Percentiles rank a stretch among this genome's conserved stretches.
phyloP scores from a whole-genome alignment of 345 rosid genomes.

The Theobroma cacao region DNA sequence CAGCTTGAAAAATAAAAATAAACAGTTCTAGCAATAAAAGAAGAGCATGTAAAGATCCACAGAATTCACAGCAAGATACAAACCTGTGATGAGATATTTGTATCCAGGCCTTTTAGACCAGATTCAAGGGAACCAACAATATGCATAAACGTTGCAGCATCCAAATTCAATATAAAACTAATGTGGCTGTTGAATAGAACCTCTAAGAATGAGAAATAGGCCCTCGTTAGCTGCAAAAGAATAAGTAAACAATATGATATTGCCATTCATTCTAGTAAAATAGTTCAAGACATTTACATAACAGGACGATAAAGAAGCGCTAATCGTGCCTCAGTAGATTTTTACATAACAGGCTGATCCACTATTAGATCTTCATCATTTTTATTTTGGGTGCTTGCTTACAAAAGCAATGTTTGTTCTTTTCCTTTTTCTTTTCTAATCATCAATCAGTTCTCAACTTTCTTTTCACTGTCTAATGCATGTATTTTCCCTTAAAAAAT shows the following conservation, averaged over 20 bases:
- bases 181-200: constrained; percentile 82
- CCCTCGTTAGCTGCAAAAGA: constrained; percentile 85
- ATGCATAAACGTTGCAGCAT: constrained; percentile 86
- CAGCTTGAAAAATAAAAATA: constrained; percentile 4
- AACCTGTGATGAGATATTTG: constrained; percentile 92
- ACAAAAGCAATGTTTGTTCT: not conserved
- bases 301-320: not conserved
- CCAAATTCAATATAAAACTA: constrained; percentile 68
- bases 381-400: not conserved
- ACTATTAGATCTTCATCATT: too few species aligned
- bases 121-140: constrained; percentile 93
- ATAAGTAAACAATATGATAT: constrained; percentile 10
- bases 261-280: not conserved
- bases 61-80: constrained; percentile 16
- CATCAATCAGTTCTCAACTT: not conserved
- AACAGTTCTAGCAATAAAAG: not conserved
- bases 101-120: constrained; percentile 92
- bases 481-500: not conserved
- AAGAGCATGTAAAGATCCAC: not conserved
- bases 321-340: too few species aligned
- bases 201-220: constrained; percentile 94
- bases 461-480: not conserved
- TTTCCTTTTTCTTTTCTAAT: not conserved
- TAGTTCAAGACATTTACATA: not conserved
- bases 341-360: not conserved